These are phyloP conservation scores for Colletotrichum truncatum DNA, from an alignment of 2,329 filamentous ascomycete genomes.

Conservation along the genomic window DNA sequence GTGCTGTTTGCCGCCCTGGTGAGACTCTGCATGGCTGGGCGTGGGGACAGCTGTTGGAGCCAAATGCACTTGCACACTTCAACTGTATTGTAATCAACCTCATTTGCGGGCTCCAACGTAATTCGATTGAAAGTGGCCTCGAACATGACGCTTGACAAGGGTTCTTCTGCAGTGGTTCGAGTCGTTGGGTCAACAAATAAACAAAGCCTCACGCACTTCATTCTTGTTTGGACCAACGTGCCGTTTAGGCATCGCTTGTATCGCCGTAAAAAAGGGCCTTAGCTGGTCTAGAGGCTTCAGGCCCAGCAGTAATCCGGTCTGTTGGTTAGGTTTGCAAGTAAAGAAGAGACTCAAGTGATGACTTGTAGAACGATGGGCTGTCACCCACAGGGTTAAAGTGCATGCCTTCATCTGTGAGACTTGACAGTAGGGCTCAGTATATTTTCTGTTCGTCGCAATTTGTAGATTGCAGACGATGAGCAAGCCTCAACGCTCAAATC, in stretches of 20 bases:
- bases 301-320: neutral
- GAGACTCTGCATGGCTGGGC: constrained; percentile 1
- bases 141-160: constrained; percentile 5
- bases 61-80: neutral
- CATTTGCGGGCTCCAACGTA: constrained; percentile 13
- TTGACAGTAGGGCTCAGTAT: too few relatives aligned
- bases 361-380: neutral
- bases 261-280: neutral
- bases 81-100: neutral
- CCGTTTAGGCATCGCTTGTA: neutral
- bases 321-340: neutral
- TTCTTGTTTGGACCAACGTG: neutral
- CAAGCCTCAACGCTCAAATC: neutral
- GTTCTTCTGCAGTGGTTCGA: neutral
- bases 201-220: neutral
- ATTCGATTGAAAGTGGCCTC: constrained; percentile 8
- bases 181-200: neutral
- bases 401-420: neutral
- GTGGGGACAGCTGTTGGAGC: constrained; percentile 5
- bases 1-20: constrained; percentile 22
- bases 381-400: neutral
- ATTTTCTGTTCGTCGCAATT: too few relatives aligned
- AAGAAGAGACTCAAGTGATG: neutral
- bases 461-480: too few relatives aligned
- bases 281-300: neutral